Percentiles rank a stretch among this genome's conserved stretches.
These are phyloP conservation scores for Wallemia ichthyophaga DNA, from an alignment of 1,284 basidiomycete genomes.

Conservation along the genomic window DNA sequence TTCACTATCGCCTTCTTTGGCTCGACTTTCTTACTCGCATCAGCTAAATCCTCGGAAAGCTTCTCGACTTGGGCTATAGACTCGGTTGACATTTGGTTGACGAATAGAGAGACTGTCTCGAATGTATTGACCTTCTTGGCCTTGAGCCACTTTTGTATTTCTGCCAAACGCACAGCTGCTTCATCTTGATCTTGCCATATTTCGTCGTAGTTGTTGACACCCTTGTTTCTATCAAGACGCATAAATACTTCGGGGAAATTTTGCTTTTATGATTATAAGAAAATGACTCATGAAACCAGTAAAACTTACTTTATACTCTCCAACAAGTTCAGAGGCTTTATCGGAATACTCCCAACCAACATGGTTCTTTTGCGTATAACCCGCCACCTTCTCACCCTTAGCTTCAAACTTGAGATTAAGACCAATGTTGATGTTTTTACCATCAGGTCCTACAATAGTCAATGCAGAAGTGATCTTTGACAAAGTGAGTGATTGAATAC, in stretches of 20 bases:
- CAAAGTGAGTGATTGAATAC: conserved; percentile 39
- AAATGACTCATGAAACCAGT: too few relatives aligned
- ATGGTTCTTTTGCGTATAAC: conserved; percentile 62
- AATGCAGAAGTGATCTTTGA: conserved; percentile 79
- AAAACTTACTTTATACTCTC: conserved; percentile 49
- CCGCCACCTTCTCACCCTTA: conserved; percentile 80
- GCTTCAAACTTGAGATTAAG: conserved; percentile 88
- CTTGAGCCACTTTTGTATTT: conserved; percentile 62
- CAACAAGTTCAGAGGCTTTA: conserved; percentile 47
- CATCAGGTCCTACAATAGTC: conserved; percentile 43
- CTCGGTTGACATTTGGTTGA: conserved; percentile 34
- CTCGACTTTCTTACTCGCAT: not conserved
- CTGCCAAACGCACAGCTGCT: conserved; percentile 38
- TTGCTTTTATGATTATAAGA: conserved; percentile 19
- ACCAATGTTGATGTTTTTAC: conserved; percentile 60
- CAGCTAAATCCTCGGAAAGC: not conserved
- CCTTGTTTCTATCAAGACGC: conserved; percentile 31
- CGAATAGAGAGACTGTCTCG: conserved; percentile 71
- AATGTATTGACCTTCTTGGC: conserved; percentile 59
- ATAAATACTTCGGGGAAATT: conserved; percentile 55
- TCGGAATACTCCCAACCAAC: conserved; percentile 82
- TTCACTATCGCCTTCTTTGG: conserved; percentile 61
- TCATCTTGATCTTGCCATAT: conserved; percentile 32
- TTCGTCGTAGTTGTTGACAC: conserved; percentile 35
- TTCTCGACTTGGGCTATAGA: conserved; percentile 24